These are phyloP conservation scores for Stachybotrys elegans DNA, from an alignment of 2,329 filamentous ascomycete species.

Conservation along the genomic window DNA sequence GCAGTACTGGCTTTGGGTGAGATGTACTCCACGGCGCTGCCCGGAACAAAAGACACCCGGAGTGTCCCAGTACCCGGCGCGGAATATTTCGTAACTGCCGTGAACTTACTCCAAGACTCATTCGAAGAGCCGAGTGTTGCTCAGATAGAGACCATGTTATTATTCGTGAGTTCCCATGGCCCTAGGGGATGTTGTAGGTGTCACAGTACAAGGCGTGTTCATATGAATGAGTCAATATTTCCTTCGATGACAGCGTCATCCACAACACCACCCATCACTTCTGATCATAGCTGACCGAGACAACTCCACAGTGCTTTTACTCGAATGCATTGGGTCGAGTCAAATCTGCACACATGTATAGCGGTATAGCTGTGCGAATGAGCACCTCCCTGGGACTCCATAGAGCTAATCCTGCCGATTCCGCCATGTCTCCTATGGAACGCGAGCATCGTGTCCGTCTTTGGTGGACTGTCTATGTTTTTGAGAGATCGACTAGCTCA, in stretches of 20 bases:
- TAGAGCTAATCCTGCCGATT: constrained; percentile 5
- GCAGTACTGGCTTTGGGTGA: constrained; percentile 9
- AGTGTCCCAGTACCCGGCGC: constrained; percentile 7
- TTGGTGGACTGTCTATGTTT: constrained; percentile 12
- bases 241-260: too few relatives aligned
- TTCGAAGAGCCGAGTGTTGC: constrained; percentile 10
- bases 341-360: constrained; percentile 11
- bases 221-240: too few relatives aligned
- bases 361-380: constrained; percentile 9
- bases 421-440: constrained; percentile 5
- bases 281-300: not conserved
- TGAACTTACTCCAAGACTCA: constrained; percentile 7
- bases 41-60: constrained; percentile 1
- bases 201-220: too few relatives aligned
- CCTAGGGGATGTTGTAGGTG: too few relatives aligned
- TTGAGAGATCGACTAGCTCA: constrained; percentile 10
- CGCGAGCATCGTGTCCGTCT: constrained; percentile 8
- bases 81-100: constrained; percentile 9
- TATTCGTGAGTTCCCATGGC: constrained; percentile 9
- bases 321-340: constrained; percentile 9
- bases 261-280: not conserved
- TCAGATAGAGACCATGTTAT: constrained; percentile 9
- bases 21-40: constrained; percentile 9
- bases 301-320: constrained; percentile 10
- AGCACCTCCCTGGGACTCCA: constrained; percentile 10